Percentiles rank a stretch among this genome's conserved stretches.
These are phyloP conservation scores for Thalassiosira mediterranea DNA, from an alignment of 352 stramenopile species.

Conservation along the genomic window DNA sequence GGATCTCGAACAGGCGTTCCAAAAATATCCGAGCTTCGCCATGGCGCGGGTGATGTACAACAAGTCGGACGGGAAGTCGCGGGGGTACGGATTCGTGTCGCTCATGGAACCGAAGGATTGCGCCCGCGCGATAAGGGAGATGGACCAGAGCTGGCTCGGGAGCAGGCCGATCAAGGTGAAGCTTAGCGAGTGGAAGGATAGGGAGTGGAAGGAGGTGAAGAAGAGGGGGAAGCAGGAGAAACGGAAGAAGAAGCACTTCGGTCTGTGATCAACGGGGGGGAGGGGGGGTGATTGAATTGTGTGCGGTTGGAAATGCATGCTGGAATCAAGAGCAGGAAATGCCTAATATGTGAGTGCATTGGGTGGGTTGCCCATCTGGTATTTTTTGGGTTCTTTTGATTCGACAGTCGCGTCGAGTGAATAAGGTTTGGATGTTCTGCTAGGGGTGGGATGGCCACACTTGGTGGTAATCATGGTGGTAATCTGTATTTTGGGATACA, in stretches of 20 bases:
- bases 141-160: constrained; percentile 96
- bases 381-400: too few species aligned
- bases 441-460: too few species aligned
- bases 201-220: constrained; percentile 89
- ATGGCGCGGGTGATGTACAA: constrained; percentile 77
- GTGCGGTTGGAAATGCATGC: too few species aligned
- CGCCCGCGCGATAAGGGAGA: constrained; percentile 92
- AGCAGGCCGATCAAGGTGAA: constrained; percentile 93
- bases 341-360: too few species aligned
- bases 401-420: too few species aligned
- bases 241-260: constrained; percentile 88
- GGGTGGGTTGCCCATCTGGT: too few species aligned
- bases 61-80: constrained; percentile 61
- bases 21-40: constrained; percentile 72
- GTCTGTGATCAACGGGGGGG: too few species aligned
- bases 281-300: too few species aligned
- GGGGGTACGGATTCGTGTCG: constrained; percentile 95
- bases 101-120: constrained; percentile 93
- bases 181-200: constrained; percentile 94
- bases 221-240: constrained; percentile 64
- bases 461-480: too few species aligned
- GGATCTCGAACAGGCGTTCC: constrained; percentile 78
- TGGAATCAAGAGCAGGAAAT: too few species aligned
- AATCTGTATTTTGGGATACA: too few species aligned
- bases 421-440: too few species aligned